These are phyloP conservation scores for Venturia oleaginea DNA, from an alignment of 2,329 filamentous ascomycete species.

Conservation along the genomic window DNA sequence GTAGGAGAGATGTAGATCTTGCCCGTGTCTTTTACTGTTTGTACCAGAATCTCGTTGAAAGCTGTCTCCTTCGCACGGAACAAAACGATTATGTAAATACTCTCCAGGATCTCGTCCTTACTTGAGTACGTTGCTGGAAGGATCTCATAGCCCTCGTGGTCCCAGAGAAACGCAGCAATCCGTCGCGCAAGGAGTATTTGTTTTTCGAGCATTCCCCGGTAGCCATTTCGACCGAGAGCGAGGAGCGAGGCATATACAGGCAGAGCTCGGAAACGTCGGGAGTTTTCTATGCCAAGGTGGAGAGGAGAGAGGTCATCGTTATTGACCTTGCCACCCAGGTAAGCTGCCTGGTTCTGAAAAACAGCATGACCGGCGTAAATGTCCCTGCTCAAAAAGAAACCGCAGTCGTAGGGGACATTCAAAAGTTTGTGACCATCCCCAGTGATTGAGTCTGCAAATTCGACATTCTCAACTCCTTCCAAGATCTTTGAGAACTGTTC, in stretches of 20 bases:
- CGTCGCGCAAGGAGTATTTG: constrained; percentile 64
- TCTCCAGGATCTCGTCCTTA: constrained; percentile 35
- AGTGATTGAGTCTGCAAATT: constrained; percentile 79
- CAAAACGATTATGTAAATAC: constrained; percentile 62
- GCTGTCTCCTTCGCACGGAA: constrained; percentile 61
- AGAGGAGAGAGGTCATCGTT: constrained; percentile 63
- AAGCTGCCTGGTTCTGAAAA: constrained; percentile 77
- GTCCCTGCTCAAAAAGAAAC: constrained; percentile 73
- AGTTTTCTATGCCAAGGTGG: constrained; percentile 86
- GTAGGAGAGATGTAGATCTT: constrained; percentile 80
- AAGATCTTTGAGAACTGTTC: constrained; percentile 48
- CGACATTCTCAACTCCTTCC: constrained; percentile 52
- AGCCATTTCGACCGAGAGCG: constrained; percentile 62
- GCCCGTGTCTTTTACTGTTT: constrained; percentile 61
- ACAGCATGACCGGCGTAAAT: constrained; percentile 49
- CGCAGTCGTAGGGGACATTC: constrained; percentile 91
- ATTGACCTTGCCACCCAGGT: constrained; percentile 44
- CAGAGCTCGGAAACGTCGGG: constrained; percentile 80
- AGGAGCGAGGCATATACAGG: constrained; percentile 75
- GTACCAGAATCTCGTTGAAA: constrained; percentile 58
- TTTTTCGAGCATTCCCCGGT: constrained; percentile 58
- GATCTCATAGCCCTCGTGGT: constrained; percentile 55
- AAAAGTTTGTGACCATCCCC: constrained; percentile 87
- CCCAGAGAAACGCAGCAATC: constrained; percentile 55
- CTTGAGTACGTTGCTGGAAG: constrained; percentile 41